Evolutionary conservation across 306 rosid genomes (phyloP), one percentile per base, ranked within the genome.

Genomic region (Arachis hypogaea): DNA sequence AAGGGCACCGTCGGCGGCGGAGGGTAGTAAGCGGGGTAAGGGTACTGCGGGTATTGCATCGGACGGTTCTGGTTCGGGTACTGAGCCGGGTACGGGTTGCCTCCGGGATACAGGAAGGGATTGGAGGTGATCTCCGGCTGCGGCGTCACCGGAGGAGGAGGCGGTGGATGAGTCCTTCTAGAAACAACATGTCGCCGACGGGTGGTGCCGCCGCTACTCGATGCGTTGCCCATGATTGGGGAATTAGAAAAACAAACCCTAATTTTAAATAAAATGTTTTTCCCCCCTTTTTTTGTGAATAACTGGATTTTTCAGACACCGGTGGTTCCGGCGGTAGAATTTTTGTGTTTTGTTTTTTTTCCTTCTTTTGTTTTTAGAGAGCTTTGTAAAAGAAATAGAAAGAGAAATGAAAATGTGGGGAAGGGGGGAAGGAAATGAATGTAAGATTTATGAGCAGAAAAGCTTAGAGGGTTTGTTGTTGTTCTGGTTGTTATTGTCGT

Each of bases 161-260:
- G 92, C 0, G 90, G 67, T 0, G 86, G 96, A 46, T 88, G 93
- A 52, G 16, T 81, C 71, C 92, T 86, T 9, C 93, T 75, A 0
- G 56, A 5, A 4, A 3, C 33, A 3, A 65, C 73, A 46, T 78
- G 82, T 18, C 97, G 77, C 68, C 96, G 90, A 56, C 90, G 95
- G 44, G 30, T 54, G 18, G 59, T 54, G 9, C 49, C 76, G 58
- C 80, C 80, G 67, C 60, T 76, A 71, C 93, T 94, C 6, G 90
- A 83, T 18, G 77, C 75, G 61, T 94, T 94, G n/a, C 98, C 98
- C 97, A 94, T 93, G 7, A 29, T 8, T 45, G 62, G 36, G 57
- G 14, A 70, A 38, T 52, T 9, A 47, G 5, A 42, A 57, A 8
- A 5, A 8, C 18, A 71, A 72, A 6, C 81, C 71, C 75, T 68